Base-by-base conservation (phyloP, 139 green algal genomes). In the Tetradesmus obliquus region DNA sequence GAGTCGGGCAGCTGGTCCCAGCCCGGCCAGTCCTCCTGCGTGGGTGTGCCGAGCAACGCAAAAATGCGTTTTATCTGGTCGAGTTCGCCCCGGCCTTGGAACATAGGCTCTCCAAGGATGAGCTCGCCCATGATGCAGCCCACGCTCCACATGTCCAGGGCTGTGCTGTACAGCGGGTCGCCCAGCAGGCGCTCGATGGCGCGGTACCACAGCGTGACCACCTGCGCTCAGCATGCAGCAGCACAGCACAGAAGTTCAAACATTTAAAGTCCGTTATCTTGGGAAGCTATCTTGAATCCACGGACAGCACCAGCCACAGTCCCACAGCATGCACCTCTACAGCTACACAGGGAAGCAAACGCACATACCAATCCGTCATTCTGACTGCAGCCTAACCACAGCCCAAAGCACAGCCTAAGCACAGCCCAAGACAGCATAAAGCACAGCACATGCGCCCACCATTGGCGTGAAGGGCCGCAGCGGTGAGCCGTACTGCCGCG, bases 101-200 rank as follows among this genome's bases (percentile, higher is more conserved):
- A 97, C 55, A 98, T 90, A 54, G 95, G 89, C 81, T 92, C 87
- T 85, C 95, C 54, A 1, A 83, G 69, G n/a, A 99, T 93, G 62
- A 99, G 94, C 95, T 99, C 98, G 7, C 93, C 98, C 95, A 99
- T 97, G 94, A 99, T 98, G 94, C 97, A 99, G 17, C 98, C 98
- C 9, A 97, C 72, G n/a, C 91, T 96, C 97, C 98, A 99, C 90
- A 98, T 94, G 95, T 99, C 97, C 13, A 99, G 93, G 0, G 96
- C 95, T 0, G 97, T 98, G 20, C 90, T 96, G 95, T 99, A 99
- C 51, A 92, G 87, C 54, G 95, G 94, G 54, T 86, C 88, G 83
- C 97, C 97, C 82, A 99, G 95, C 88, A 99, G 95, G 86, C 99
- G 94, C 95, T 99, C 95, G 17, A 95, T 94, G 55, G 94, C 81